Evolutionary conservation across 192 early-diverging fungal genomes (phyloP), one percentile per base, ranked within the genome.

Genomic region (Coemansia sp.): DNA sequence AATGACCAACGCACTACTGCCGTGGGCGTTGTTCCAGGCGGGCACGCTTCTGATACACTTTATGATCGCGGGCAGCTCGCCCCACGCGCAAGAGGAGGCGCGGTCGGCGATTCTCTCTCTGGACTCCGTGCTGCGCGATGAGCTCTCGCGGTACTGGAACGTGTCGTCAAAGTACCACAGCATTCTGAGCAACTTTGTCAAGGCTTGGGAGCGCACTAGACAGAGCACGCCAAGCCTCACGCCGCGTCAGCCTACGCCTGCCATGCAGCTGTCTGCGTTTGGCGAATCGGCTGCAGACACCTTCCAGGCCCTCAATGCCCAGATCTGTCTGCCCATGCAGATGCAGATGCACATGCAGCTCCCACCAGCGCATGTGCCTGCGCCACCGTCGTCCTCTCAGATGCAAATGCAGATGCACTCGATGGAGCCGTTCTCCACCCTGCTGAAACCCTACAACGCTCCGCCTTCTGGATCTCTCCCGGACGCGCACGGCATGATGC

Each of bases 21-120:
- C 81, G 4, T 84, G 81, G 81, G 81, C 81, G 14, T 46, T 84
- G 51, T 84, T 84, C 48, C 81, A 84, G 48, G 81, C 81, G 0
- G 81, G 81, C n/a, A 84, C 81, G n/a, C 59, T 84, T 70, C 68
- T 84, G 19, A 76, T 79, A 8, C 81, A 84, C 59, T 79, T 79
- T 73, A 84, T 84, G 81, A 79, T 79, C 48, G 73, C 77, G 4
- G 81, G 77, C 2, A 84, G 74, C 68, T 73, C 77, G 33, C 61
- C 69, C 19, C 81, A 84, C 64, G 77, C 76, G 8, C 77, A 79
- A 50, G 81, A 84, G 33, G 81, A 78, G 68, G 81, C 81, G 19
- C 73, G 77, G 10, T 62, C 73, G n/a, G 76, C 81, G 0, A 76
- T 84, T 57, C 54, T 79, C 67, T 73, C 81, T 2, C 48, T 84